These are phyloP conservation scores for Globisporangium mamillatum DNA, from an alignment of 352 stramenopile genomes.

Conservation along the genomic window DNA sequence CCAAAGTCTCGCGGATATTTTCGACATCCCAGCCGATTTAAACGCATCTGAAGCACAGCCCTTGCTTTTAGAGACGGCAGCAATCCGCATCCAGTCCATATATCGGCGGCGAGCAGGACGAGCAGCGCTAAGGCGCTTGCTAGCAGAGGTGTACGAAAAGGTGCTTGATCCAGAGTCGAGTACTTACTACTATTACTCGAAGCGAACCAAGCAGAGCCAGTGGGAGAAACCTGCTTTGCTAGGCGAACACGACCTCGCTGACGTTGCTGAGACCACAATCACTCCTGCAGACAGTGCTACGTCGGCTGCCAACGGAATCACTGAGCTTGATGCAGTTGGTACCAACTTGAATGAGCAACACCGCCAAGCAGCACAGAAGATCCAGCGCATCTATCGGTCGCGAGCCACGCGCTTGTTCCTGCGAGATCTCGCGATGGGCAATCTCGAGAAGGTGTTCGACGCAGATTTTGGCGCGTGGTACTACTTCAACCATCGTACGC, in stretches of 20 bases:
- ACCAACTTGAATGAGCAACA: background rate
- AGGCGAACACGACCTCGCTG: background rate
- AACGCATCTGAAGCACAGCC: background rate
- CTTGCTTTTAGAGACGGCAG: background rate
- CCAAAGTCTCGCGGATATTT: background rate
- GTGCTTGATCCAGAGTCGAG: conserved; percentile 29
- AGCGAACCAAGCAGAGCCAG: conserved; percentile 26
- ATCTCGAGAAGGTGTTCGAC: conserved; percentile 45
- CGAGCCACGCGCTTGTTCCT: conserved; percentile 34
- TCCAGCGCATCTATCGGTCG: conserved; percentile 39
- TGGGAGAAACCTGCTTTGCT: conserved; percentile 31
- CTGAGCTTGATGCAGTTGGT: background rate
- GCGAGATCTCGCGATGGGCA: conserved; percentile 30
- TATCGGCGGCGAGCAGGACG: conserved; percentile 1
- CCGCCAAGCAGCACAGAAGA: conserved; percentile 26
- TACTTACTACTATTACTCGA: conserved; percentile 33
- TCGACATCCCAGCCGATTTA: background rate
- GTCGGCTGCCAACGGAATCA: background rate
- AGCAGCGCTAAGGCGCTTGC: background rate
- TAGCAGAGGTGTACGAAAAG: conserved; percentile 26
- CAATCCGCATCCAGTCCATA: conserved; percentile 2
- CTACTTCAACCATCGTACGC: conserved; percentile 52
- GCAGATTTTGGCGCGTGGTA: conserved; percentile 43
- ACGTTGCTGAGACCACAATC: background rate
- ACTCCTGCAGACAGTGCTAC: background rate